Evolutionary conservation across 2,329 filamentous ascomycete species (phyloP).

Genomic region (Parastagonospora nodorum): DNA sequence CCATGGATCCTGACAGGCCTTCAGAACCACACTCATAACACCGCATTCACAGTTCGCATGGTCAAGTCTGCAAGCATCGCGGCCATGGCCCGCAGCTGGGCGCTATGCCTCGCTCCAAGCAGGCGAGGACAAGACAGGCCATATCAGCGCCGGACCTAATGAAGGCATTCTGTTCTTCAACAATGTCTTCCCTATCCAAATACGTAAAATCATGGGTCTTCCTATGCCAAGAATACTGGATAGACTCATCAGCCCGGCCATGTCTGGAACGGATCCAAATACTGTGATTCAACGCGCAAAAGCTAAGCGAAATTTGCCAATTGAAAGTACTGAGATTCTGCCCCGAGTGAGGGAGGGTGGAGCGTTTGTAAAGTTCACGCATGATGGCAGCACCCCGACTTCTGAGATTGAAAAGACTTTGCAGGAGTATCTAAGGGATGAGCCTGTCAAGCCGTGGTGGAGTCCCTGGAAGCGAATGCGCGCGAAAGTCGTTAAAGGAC

Average conservation of each 20-base stretch:
- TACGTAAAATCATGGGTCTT: conserved; percentile 66
- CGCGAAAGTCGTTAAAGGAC: conserved; percentile 76
- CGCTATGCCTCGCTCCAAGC: conserved; percentile 48
- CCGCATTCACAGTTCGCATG: conserved; percentile 3
- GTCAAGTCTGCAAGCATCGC: neutral
- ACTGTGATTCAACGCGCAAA: conserved; percentile 63
- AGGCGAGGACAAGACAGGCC: conserved; percentile 72
- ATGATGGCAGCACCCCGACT: conserved; percentile 53
- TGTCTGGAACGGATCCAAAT: conserved; percentile 61
- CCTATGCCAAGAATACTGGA: conserved; percentile 59
- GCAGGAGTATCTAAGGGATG: conserved; percentile 66
- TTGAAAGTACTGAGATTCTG: conserved; percentile 80
- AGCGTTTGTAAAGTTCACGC: conserved; percentile 85
- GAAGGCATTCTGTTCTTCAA: conserved; percentile 91
- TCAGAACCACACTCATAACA: conserved; percentile 16
- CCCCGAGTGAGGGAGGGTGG: conserved; percentile 90
- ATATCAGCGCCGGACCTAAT: conserved; percentile 76
- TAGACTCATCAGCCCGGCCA: conserved; percentile 56
- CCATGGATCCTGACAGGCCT: conserved; percentile 21
- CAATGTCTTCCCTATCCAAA: conserved; percentile 82
- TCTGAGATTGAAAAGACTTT: conserved; percentile 66
- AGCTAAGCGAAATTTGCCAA: conserved; percentile 59
- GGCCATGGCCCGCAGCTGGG: conserved; percentile 9
- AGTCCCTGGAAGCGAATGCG: conserved; percentile 78
- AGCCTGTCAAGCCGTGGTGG: conserved; percentile 86